A percentile compares a stretch with the other conserved stretches of the same genome.
Conservation (phyloP, 768 basidiomycete genomes). For the Coprinopsis cinerea region DNA sequence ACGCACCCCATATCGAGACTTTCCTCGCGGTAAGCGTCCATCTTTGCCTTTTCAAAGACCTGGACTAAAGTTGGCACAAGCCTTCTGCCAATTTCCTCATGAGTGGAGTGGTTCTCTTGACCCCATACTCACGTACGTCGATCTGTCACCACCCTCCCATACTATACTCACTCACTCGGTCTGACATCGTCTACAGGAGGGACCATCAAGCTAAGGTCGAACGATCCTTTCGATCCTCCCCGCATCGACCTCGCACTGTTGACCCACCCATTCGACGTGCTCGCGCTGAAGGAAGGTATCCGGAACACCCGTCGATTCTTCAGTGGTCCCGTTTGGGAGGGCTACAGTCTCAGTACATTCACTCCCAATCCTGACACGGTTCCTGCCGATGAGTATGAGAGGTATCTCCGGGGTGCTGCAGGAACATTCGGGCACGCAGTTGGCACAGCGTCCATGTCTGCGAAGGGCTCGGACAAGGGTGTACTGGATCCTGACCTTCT, state of each 20-base stretch:
- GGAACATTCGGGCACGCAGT: slow-evolving; percentile 18
- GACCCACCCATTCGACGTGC: slow-evolving; percentile 7
- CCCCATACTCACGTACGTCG: not conserved
- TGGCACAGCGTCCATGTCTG: slow-evolving; percentile 25
- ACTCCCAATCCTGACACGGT: slow-evolving; percentile 11
- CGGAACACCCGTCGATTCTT: slow-evolving; percentile 15
- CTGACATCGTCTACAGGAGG: not conserved
- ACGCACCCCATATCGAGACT: slow-evolving; percentile 10
- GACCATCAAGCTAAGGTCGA: slow-evolving; percentile 2
- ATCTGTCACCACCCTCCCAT: not conserved
- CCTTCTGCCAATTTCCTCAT: not conserved
- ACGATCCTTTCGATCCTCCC: slow-evolving; percentile 19
- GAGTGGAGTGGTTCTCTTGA: not conserved
- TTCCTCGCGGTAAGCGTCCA: slow-evolving; percentile 1
- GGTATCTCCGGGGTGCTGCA: slow-evolving; percentile 13
- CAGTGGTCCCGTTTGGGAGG: slow-evolving; percentile 16
- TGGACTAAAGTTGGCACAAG: not conserved
- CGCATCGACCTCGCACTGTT: slow-evolving; percentile 40
- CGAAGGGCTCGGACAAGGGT: slow-evolving; percentile 17
- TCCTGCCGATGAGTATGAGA: not conserved
- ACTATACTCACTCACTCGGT: not conserved
- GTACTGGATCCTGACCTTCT: slow-evolving; percentile 28
- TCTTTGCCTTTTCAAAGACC: not conserved
- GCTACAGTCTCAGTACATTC: slow-evolving; percentile 16
- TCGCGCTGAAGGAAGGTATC: slow-evolving; percentile 17